Evolutionary conservation across 208 protist genomes (phyloP).

Genomic region (Crithidia expoeki): DNA sequence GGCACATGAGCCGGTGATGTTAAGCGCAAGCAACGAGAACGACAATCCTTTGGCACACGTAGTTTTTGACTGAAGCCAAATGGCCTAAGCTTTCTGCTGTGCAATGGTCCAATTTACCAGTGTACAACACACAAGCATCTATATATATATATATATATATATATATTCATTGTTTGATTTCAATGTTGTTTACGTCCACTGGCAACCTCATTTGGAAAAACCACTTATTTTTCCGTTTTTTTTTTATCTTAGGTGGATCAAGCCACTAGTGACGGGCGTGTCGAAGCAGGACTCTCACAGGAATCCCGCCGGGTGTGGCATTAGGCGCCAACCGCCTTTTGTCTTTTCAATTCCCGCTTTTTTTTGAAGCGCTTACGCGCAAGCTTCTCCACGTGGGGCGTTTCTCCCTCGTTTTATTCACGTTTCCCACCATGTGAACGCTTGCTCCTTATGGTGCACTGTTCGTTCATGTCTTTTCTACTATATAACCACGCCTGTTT

Average conservation of each 20-base stretch:
- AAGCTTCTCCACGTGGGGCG: background rate
- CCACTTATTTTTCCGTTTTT: constrained; percentile 5
- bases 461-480: background rate
- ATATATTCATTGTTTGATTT: background rate
- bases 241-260: constrained; percentile 2
- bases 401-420: background rate
- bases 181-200: background rate
- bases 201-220: background rate
- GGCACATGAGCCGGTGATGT: background rate
- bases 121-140: background rate
- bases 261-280: constrained; percentile 10
- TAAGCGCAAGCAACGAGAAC: background rate
- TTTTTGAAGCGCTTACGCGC: background rate
- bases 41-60: background rate
- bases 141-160: background rate
- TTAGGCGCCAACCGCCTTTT: constrained; percentile 6
- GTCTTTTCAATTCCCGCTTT: constrained; percentile 3
- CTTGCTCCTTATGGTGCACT: background rate
- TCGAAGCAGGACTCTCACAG: constrained; percentile 7
- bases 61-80: background rate
- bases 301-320: background rate
- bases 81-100: background rate
- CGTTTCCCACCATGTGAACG: background rate
- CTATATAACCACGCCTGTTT: background rate
- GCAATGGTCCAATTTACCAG: background rate